Evolutionary conservation across 192 early-diverging fungal species (phyloP), one percentile per base, ranked within the genome.

Genomic region (Coemansia sp.): DNA sequence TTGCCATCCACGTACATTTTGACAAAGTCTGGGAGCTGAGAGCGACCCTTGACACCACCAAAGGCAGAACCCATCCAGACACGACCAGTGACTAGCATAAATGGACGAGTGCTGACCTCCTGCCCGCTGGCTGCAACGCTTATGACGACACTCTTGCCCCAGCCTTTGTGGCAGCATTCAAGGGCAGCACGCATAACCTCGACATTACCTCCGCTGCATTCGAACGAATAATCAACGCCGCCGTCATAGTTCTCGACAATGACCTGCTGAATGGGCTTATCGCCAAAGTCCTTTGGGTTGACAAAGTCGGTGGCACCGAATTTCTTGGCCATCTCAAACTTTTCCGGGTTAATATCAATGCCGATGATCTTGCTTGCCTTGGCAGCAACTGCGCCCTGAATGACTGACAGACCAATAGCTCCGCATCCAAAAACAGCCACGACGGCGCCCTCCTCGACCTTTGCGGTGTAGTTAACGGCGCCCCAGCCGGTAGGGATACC

Each of bases 401-500:
- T 84, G 50, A 92, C 95, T 43, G 89, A 88, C 62, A 99, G 79
- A 20, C 96, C 96, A 45, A 99, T 94, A 41, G 92, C 92, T 19
- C 96, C 96, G 62, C 95, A 83, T 53, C 96, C 96, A 85, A 99
- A 99, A 63, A 99, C 89, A 32, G 94, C 96, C 11, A 94, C 83
- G 0, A 82, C 75, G 17, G 87, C 83, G 41, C 90, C 92, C 45
- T 87, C 78, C 38, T 89, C 89, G 9, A 96, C 91, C 79, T 95
- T 93, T 53, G 94, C 96, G 8, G 96, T 95, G 69, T 91, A 91
- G 46, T 92, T 88, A 53, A 91, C 95, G 33, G 96, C 96, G 34
- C 96, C 96, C 78, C 92, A 99, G 32, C 94, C 96, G 20, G 96
- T 99, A 22, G 96, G 95, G 41, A 99, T 88, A 35, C 95, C 96